Percentiles rank a stretch among this genome's conserved stretches.
phyloP scores from a whole-genome alignment of 2,329 filamentous ascomycete species.

The Cordyceps tenuipes region DNA sequence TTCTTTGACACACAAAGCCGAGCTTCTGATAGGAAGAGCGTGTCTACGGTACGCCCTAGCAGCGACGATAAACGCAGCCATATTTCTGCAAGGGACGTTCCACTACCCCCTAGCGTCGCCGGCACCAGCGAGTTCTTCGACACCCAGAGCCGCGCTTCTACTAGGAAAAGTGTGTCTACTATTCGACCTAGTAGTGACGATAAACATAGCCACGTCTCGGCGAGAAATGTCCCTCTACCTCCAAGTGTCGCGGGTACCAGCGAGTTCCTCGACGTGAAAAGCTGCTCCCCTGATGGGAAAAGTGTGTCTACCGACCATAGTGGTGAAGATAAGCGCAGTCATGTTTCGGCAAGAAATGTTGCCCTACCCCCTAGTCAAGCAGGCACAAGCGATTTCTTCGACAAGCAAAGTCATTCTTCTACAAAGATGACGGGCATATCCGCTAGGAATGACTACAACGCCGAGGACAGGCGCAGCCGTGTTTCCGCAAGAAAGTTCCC shows the following conservation, averaged over 20 bases:
- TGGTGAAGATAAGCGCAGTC: constrained; percentile 13
- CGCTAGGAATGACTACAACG: not conserved
- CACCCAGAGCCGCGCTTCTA: not conserved
- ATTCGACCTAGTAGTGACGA: not conserved
- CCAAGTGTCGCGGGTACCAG: not conserved
- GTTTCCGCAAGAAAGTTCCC: constrained; percentile 15
- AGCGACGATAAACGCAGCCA: constrained; percentile 14
- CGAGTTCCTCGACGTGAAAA: not conserved
- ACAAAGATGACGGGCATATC: not conserved
- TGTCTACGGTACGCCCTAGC: not conserved
- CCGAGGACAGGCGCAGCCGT: constrained; percentile 14
- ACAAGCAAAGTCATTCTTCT: not conserved
- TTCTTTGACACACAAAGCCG: not conserved
- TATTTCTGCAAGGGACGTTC: constrained; percentile 16
- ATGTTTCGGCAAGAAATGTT: constrained; percentile 16
- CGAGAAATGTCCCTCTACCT: not conserved
- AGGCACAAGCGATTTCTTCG: not conserved
- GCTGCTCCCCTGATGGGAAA: not conserved
- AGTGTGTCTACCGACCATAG: not conserved
- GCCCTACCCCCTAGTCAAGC: not conserved
- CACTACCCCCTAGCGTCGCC: not conserved
- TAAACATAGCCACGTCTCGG: constrained; percentile 19
- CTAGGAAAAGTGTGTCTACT: not conserved
- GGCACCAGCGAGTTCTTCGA: not conserved
- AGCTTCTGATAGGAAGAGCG: not conserved